These are phyloP conservation scores for Myrica gale DNA, from an alignment of 306 rosid species.

Conservation along the genomic window DNA sequence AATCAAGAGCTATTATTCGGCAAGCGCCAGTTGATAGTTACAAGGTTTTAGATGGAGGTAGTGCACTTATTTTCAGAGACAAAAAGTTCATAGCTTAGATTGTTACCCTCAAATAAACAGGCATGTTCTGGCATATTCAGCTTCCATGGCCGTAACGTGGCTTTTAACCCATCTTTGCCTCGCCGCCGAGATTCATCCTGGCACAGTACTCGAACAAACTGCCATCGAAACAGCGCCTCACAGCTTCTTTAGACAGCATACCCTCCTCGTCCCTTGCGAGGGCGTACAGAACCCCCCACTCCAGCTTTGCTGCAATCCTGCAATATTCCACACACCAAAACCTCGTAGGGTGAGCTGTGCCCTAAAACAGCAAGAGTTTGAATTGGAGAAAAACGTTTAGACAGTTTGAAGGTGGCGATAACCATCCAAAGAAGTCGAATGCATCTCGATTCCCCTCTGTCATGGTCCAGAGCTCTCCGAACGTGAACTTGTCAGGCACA, in stretches of 20 bases:
- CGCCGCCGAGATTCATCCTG: conserved; percentile 34
- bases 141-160: not conserved
- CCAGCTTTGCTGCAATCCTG: conserved; percentile 64
- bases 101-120: not conserved
- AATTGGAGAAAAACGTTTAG: not conserved
- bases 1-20: not conserved
- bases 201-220: conserved; percentile 85
- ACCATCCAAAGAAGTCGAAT: conserved; percentile 77
- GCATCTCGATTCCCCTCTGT: conserved; percentile 67
- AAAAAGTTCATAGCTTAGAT: not conserved
- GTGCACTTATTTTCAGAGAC: not conserved
- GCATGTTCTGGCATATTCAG: not conserved
- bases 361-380: not conserved
- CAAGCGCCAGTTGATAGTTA: not conserved
- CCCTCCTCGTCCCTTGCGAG: conserved; percentile 82
- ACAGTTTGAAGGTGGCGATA: not conserved
- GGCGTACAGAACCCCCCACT: conserved; percentile 63
- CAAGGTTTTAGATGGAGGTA: no score
- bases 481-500: conserved; percentile 57
- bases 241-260: conserved; percentile 70
- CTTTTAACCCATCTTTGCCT: conserved; percentile 44
- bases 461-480: conserved; percentile 69
- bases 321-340: not conserved
- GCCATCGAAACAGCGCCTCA: conserved; percentile 71
- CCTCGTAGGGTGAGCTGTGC: not conserved